Conservation (phyloP, 805 yeast genomes). For the Candida khao-thaluensis region DNA sequence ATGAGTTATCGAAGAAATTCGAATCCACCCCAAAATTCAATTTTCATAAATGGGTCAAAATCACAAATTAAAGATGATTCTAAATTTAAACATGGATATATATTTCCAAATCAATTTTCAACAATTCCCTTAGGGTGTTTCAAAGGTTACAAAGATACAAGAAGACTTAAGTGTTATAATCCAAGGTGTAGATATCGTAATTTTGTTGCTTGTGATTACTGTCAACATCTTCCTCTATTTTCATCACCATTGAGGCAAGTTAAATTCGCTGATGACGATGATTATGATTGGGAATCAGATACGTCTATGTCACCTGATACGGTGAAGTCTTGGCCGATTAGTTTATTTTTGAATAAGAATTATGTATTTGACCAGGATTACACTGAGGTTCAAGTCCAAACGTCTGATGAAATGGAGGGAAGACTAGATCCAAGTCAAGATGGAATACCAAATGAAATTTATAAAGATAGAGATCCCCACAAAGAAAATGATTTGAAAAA, state of each 20-base stretch:
- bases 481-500: neutral
- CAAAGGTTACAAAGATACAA: slow-evolving; percentile 15
- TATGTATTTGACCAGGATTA: neutral
- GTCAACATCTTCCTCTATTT: slow-evolving; percentile 17
- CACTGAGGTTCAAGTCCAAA: neutral
- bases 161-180: slow-evolving; percentile 13
- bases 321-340: neutral
- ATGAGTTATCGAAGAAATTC: slow-evolving; percentile 1
- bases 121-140: slow-evolving; percentile 11
- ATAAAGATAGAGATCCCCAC: no score
- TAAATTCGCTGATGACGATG: neutral
- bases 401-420: neutral
- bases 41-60: slow-evolving; percentile 6
- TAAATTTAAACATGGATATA: neutral
- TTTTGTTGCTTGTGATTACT: slow-evolving; percentile 14
- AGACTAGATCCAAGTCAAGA: neutral
- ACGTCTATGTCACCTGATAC: neutral
- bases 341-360: neutral
- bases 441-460: neutral
- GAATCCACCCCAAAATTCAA: neutral
- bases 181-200: slow-evolving; percentile 4
- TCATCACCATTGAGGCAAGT: slow-evolving; percentile 16
- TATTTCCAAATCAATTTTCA: slow-evolving; percentile 7
- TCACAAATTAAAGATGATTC: slow-evolving; percentile 1
- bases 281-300: slow-evolving; percentile 7